phyloP scores from a whole-genome alignment of 2,329 filamentous ascomycete genomes.

The Orbilia brochopaga region DNA sequence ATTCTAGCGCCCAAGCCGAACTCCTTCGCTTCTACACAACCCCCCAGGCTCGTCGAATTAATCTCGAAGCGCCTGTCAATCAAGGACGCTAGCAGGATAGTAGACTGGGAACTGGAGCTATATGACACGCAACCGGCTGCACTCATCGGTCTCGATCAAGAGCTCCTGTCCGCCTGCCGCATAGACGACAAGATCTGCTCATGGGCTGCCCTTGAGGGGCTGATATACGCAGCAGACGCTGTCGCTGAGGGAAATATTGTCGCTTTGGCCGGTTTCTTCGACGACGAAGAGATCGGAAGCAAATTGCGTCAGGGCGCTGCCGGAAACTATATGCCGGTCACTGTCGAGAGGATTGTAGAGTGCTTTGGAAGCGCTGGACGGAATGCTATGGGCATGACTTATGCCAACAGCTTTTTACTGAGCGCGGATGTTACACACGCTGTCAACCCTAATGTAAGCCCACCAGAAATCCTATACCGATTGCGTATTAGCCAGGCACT shows the following conservation, averaged over 20 bases:
- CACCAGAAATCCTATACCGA: not conserved
- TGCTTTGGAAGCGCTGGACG: conserved; percentile 35
- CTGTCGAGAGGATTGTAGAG: conserved; percentile 82
- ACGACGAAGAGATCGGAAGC: conserved; percentile 95
- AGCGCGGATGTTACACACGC: conserved; percentile 94
- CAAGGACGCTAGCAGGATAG: conserved; percentile 71
- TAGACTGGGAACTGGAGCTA: conserved; percentile 97
- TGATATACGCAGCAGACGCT: conserved; percentile 70
- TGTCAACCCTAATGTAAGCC: conserved; percentile 76
- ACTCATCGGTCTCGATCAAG: conserved; percentile 82
- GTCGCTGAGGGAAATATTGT: conserved; percentile 70
- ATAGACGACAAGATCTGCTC: conserved; percentile 98
- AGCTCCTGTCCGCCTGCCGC: conserved; percentile 92
- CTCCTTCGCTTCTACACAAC: conserved; percentile 78
- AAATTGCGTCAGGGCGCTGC: conserved; percentile 86
- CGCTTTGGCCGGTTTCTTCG: conserved; percentile 91
- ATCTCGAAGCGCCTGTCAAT: conserved; percentile 81
- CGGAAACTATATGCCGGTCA: conserved; percentile 82
- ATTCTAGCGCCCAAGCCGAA: conserved; percentile 25
- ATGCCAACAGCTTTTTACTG: conserved; percentile 88
- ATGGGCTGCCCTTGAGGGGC: conserved; percentile 83
- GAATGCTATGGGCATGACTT: conserved; percentile 75
- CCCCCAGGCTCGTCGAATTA: conserved; percentile 79
- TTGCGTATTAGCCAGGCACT: not conserved
- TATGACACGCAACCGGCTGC: conserved; percentile 87